These are phyloP conservation scores for Musa itinerans DNA, from an alignment of 176 grass and related monocot species.

Conservation along the genomic window DNA sequence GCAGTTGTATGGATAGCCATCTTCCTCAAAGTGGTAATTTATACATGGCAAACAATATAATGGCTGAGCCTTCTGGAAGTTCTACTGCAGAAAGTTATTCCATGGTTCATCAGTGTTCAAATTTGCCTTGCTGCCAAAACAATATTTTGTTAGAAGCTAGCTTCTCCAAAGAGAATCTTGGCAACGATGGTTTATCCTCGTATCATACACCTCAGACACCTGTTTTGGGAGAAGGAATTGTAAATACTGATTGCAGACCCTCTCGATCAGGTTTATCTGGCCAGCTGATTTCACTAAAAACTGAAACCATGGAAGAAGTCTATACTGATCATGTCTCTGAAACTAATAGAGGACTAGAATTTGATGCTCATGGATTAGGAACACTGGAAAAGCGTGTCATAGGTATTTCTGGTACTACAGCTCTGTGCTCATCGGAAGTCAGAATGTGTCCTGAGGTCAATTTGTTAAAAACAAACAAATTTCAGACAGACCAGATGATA, in stretches of 20 bases:
- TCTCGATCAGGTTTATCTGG: not conserved
- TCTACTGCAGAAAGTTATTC: constrained; percentile 8
- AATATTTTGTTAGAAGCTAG: not conserved
- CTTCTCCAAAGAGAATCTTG: constrained; percentile 3
- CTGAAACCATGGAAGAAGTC: constrained; percentile 8
- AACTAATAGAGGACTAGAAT: constrained; percentile 1
- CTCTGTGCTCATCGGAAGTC: constrained; percentile 2
- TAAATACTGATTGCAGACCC: not conserved
- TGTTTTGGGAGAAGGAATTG: not conserved
- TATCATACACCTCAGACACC: not conserved
- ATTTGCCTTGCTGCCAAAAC: constrained; percentile 12
- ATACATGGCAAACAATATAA: constrained; percentile 5
- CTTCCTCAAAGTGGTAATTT: not conserved
- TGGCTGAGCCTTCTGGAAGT: constrained; percentile 7
- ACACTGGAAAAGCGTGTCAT: not conserved
- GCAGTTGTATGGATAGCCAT: not conserved
- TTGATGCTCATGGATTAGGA: constrained; percentile 1
- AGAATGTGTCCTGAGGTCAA: not conserved
- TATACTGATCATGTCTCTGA: constrained; percentile 5
- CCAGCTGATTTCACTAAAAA: not conserved
- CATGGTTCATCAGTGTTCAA: not conserved
- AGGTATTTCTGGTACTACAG: not conserved
- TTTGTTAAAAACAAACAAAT: not conserved
- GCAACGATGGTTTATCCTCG: not conserved
- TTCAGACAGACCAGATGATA: not conserved